Percentiles rank a stretch among this genome's conserved stretches.
These are phyloP conservation scores for Pistacia integerrima DNA, from an alignment of 345 rosid species.

Conservation along the genomic window DNA sequence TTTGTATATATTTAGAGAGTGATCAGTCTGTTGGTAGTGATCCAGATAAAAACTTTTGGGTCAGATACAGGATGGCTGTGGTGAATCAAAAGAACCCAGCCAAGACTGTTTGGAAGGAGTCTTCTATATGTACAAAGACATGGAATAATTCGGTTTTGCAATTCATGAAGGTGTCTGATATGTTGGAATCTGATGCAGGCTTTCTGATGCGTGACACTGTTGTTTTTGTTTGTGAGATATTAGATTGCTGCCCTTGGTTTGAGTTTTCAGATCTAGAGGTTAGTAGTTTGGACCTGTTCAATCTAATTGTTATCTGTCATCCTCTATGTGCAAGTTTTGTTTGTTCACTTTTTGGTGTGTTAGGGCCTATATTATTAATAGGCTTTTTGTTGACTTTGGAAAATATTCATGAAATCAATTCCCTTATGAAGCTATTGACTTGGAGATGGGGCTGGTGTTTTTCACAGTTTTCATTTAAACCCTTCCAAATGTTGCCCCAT, in stretches of 20 bases:
- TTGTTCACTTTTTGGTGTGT: not conserved
- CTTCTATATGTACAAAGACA: conserved; percentile 98
- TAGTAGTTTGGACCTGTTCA: conserved; percentile 31
- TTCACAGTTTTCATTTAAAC: not conserved
- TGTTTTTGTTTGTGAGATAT: conserved; percentile 97
- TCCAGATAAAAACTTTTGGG: conserved; percentile 99
- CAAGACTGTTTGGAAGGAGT: conserved; percentile 99
- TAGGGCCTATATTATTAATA: not conserved
- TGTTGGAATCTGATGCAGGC: conserved; percentile 99
- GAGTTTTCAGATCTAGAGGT: conserved; percentile 95
- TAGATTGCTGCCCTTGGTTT: conserved; percentile 98
- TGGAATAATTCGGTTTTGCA: conserved; percentile 99
- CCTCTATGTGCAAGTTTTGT: not conserved
- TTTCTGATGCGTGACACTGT: conserved; percentile 97
- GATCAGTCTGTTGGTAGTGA: conserved; percentile 92
- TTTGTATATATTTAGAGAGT: conserved; percentile 97
- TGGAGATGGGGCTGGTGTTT: not conserved
- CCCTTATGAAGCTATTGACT: conserved; percentile 1
- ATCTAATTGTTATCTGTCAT: not conserved
- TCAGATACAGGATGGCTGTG: conserved; percentile 95
- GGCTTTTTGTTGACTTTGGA: not conserved
- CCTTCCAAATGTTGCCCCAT: not conserved
- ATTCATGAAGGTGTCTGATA: conserved; percentile 98
- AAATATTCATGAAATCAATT: not conserved
- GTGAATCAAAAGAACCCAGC: conserved; percentile 91